Evolutionary conservation across 179 eudicot species (phyloP).

Genomic region (Patellifolia procumbens): DNA sequence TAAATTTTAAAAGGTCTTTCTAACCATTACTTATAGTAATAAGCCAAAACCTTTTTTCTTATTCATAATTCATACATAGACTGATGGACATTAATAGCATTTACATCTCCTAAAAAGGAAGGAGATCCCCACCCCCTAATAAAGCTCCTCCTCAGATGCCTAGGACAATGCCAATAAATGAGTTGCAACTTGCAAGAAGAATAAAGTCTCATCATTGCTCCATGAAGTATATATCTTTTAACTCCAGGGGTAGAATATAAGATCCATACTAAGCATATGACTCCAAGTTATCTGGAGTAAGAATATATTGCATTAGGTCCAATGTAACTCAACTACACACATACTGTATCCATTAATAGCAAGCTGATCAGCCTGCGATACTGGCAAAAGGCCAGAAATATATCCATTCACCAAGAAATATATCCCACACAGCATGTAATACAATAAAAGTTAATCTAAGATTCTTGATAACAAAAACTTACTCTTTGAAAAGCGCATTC

Average conservation of each 20-base stretch:
- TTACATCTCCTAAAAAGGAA: not conserved
- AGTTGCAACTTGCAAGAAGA: not conserved
- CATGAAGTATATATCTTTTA: not conserved
- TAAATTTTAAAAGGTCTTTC: not conserved
- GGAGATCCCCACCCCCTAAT: not conserved
- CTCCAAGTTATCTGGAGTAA: not conserved
- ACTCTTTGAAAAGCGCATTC: conserved; percentile 72
- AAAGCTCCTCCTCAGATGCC: not conserved
- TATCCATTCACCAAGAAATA: not conserved
- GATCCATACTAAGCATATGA: not conserved
- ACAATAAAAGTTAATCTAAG: not conserved
- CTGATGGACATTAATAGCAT: not conserved
- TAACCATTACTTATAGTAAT: not conserved
- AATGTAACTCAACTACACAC: not conserved
- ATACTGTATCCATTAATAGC: not conserved
- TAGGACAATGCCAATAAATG: not conserved
- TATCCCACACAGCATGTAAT: not conserved
- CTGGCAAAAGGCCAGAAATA: not conserved
- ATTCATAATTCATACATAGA: not conserved
- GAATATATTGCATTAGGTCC: not conserved
- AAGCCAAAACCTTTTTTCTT: not conserved
- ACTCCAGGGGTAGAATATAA: not conserved
- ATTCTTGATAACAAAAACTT: conserved; percentile 33
- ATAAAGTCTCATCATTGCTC: not conserved
- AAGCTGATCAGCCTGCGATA: not conserved